These are phyloP conservation scores for Ilyonectria sp. DNA, from an alignment of 2,329 filamentous ascomycete genomes.

Conservation along the genomic window DNA sequence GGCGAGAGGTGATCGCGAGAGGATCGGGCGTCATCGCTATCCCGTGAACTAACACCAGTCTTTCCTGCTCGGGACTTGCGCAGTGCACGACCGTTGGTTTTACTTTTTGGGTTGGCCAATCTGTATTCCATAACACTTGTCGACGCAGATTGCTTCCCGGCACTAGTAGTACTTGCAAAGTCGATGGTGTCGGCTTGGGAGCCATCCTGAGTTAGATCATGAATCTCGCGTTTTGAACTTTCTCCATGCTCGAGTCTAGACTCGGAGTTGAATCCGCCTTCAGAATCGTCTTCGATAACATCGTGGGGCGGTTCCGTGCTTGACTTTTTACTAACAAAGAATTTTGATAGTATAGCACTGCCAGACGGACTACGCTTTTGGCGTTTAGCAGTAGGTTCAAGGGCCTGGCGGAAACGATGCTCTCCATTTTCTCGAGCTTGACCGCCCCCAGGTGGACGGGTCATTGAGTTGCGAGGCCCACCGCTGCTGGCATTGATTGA, in stretches of 20 bases:
- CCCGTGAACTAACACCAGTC: constrained; percentile 1
- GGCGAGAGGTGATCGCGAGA: constrained; percentile 15
- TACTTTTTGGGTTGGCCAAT: constrained; percentile 26
- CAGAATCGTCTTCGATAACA: constrained; percentile 33
- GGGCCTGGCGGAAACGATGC: constrained; percentile 11
- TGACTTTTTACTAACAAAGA: constrained; percentile 16
- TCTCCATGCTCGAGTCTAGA: not conserved
- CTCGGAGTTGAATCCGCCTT: not conserved
- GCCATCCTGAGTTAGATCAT: constrained; percentile 38
- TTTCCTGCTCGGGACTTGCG: constrained; percentile 18
- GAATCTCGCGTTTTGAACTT: constrained; percentile 18
- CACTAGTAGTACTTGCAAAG: constrained; percentile 34
- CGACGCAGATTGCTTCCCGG: constrained; percentile 30
- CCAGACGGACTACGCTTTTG: constrained; percentile 30
- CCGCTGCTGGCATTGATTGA: constrained; percentile 37
- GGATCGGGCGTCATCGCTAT: not conserved
- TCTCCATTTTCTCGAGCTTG: not conserved
- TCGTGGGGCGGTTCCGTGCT: constrained; percentile 11
- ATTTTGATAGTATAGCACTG: constrained; percentile 1
- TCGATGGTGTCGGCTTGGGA: constrained; percentile 40
- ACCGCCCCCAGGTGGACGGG: not conserved
- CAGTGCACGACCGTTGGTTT: constrained; percentile 19
- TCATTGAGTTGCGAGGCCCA: constrained; percentile 40
- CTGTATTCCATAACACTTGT: constrained; percentile 42
- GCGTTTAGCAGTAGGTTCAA: constrained; percentile 43